Base-by-base conservation (phyloP, 2,329 filamentous ascomycete genomes). In the Tolypocladium album region DNA sequence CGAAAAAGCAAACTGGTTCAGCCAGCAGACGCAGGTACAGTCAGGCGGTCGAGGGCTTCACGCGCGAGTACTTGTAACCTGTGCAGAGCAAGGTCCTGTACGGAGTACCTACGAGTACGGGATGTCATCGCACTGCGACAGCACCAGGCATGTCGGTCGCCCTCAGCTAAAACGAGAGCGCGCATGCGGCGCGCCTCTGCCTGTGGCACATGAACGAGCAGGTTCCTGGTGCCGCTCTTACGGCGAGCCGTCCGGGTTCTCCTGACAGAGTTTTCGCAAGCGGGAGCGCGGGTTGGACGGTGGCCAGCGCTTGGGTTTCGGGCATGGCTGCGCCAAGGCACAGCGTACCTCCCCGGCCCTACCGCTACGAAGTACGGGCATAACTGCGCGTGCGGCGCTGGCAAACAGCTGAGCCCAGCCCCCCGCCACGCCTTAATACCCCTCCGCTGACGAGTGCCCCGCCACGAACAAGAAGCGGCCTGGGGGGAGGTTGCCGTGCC, bases 221-320 rank as follows among this genome's bases (percentile, higher is more conserved):
- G 60, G 27, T 59, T 58, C 20, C 58, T 61, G 63, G 60, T 61
- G 62, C 66, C 67, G 64, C 61, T 64, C 66, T 66, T 64, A 65
- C 58, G 63, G 62, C 64, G 4, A 27, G 17, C 45, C 45, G 59
- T 56, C 65, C 63, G 62, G 68, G 68, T 69, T 70, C 67, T 68
- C 68, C 68, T 69, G 68, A 67, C 67, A 69, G 68, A 70, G 63
- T 70, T 70, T 70, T 70, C 68, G 67, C 22, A 17, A 7, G 55
- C 40, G 39, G 22, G 55, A 24, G 38, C 22, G 39, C 55, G 12
- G n/a, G 55, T 36, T 57, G 55, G 55, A 22, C 39, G 22, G 47
- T 17, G n/a, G n/a, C 55, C 38, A 43, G 55, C 39, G 24, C 20
- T 27, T 31, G 17, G 55, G 39, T 57, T 40, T 57, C 31, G 55